Conservation (phyloP, 805 yeast genomes). For the Torulaspora gathmanii region DNA sequence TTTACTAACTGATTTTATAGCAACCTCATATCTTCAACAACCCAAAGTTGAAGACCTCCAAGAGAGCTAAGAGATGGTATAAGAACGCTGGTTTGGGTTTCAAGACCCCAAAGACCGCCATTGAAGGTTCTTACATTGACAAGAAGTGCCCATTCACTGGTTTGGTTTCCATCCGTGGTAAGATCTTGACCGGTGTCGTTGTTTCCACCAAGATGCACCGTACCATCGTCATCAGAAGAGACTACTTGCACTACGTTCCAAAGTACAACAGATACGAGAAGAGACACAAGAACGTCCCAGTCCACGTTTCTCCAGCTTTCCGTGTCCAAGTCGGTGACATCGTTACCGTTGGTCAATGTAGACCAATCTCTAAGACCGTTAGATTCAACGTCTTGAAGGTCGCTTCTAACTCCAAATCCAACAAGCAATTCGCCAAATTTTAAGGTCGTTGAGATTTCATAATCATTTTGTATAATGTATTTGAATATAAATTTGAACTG, state of each 20-base stretch:
- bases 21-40: slow-evolving; percentile 99
- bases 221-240: slow-evolving; percentile 99
- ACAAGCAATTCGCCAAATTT: slow-evolving; percentile 96
- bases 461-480: slow-evolving; percentile 31
- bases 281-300: slow-evolving; percentile 99
- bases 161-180: slow-evolving; percentile 97
- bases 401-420: slow-evolving; percentile 75
- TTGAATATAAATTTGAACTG: slow-evolving; percentile 16
- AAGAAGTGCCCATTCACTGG: slow-evolving; percentile 99
- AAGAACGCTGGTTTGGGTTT: slow-evolving; percentile 99
- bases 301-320: slow-evolving; percentile 99
- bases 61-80: slow-evolving; percentile 99
- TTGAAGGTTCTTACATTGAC: slow-evolving; percentile 98
- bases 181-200: slow-evolving; percentile 98
- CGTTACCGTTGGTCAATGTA: slow-evolving; percentile 99
- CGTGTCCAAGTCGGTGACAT: slow-evolving; percentile 98
- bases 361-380: slow-evolving; percentile 99
- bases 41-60: slow-evolving; percentile 98
- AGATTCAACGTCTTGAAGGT: slow-evolving; percentile 99
- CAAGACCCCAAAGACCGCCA: slow-evolving; percentile 99
- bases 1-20: slow-evolving; percentile 49
- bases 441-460: slow-evolving; percentile 42
- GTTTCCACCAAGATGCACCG: slow-evolving; percentile 99
- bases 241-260: slow-evolving; percentile 99
- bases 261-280: slow-evolving; percentile 99